A percentile compares a stretch with the other conserved stretches of the same genome.
Evolutionary conservation across 148 eudicot species (phyloP).

Genomic region (Vaccinium corymbosum): DNA sequence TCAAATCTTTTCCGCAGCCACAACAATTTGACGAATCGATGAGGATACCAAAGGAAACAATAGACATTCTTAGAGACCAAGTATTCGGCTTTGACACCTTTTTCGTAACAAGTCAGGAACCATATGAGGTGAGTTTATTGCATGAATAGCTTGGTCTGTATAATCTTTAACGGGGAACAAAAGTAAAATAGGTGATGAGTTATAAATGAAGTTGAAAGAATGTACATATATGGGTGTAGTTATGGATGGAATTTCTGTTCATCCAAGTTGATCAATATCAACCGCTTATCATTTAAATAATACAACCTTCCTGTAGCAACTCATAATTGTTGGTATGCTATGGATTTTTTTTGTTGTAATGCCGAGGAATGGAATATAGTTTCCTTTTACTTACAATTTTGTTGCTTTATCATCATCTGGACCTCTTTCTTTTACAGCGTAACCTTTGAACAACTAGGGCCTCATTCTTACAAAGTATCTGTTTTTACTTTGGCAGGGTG

Average conservation of each 20-base stretch:
- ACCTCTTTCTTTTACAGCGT: not conserved
- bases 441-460: not conserved
- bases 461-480: not conserved
- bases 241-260: not conserved
- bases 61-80: constrained; percentile 81
- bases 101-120: constrained; percentile 92
- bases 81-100: constrained; percentile 97
- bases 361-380: not conserved
- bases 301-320: not conserved
- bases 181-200: not conserved
- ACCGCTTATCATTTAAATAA: not conserved
- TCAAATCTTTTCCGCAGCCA: constrained; percentile 38
- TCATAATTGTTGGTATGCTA: not conserved
- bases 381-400: not conserved
- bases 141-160: not conserved
- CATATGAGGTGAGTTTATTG: constrained; percentile 74
- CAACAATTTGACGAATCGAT: constrained; percentile 63
- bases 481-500: constrained; percentile 52
- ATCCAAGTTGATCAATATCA: not conserved
- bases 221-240: not conserved
- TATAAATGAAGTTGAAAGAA: not conserved
- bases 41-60: constrained; percentile 80
- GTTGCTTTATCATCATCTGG: not conserved
- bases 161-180: not conserved
- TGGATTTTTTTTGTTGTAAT: not conserved